These are phyloP conservation scores for Penicillium sp. DNA, from an alignment of 2,329 filamentous ascomycete genomes.

Conservation along the genomic window DNA sequence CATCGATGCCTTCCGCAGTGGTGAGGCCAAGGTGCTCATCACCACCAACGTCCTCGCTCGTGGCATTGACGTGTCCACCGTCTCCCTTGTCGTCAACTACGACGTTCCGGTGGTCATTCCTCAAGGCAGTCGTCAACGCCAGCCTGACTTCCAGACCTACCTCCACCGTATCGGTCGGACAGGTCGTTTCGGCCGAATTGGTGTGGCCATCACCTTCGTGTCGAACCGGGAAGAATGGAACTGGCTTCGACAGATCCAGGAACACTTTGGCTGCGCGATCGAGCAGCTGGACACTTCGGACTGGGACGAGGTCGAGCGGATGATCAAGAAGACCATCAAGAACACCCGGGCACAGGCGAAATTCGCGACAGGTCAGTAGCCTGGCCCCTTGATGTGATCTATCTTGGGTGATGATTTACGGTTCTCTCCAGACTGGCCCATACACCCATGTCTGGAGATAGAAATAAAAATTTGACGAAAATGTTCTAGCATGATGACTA, in stretches of 20 bases:
- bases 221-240: constrained; percentile 76
- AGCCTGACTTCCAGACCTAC: constrained; percentile 88
- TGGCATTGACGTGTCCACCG: constrained; percentile 85
- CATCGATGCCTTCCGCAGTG: constrained; percentile 78
- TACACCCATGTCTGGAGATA: too few species aligned
- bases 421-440: too few species aligned
- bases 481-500: too few species aligned
- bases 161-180: constrained; percentile 97
- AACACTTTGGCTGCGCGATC: constrained; percentile 73
- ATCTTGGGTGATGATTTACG: not conserved
- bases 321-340: constrained; percentile 76
- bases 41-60: constrained; percentile 95
- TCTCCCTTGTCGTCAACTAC: constrained; percentile 99
- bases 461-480: too few species aligned
- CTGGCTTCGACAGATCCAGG: constrained; percentile 72
- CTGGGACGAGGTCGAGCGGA: constrained; percentile 83
- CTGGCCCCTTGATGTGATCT: not conserved
- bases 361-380: constrained; percentile 22
- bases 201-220: constrained; percentile 92
- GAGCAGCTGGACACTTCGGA: constrained; percentile 76
- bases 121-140: constrained; percentile 50
- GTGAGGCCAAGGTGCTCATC: constrained; percentile 90
- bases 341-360: constrained; percentile 38
- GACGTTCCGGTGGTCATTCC: constrained; percentile 66
- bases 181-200: constrained; percentile 91